These are phyloP conservation scores for Neurospora discreta DNA, from an alignment of 495 filamentous ascomycete species.

Conservation along the genomic window DNA sequence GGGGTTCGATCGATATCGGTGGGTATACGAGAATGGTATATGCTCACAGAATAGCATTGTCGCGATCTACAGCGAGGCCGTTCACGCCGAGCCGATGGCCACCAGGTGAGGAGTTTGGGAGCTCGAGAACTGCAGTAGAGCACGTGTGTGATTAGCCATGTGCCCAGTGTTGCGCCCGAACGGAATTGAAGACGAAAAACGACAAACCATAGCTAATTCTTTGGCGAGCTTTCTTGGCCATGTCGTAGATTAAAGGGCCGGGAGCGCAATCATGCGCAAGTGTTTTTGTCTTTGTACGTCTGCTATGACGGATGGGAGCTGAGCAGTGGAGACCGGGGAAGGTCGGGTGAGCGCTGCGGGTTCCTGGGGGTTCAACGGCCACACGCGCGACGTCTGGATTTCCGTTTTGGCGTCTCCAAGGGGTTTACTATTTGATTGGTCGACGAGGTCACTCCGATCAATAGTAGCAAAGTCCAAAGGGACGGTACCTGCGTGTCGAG, in stretches of 20 bases:
- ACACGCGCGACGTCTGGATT: neutral
- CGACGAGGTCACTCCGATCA: neutral
- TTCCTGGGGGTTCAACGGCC: neutral
- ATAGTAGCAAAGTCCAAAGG: neutral
- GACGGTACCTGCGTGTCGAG: neutral
- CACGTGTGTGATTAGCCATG: slow-evolving; percentile 1
- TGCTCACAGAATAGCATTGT: slow-evolving; percentile 77
- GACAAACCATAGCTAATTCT: slow-evolving; percentile 55
- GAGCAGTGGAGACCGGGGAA: neutral
- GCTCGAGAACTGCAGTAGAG: slow-evolving; percentile 65
- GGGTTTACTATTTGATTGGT: neutral
- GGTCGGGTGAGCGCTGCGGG: neutral
- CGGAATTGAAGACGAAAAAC: slow-evolving; percentile 2
- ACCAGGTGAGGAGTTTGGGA: slow-evolving; percentile 71
- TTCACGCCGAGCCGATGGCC: slow-evolving; percentile 93
- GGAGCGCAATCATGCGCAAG: slow-evolving; percentile 25
- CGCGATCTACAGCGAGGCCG: slow-evolving; percentile 75
- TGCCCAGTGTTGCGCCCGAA: neutral
- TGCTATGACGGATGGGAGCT: neutral
- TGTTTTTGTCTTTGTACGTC: neutral
- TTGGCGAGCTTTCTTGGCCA: slow-evolving; percentile 54
- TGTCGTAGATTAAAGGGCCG: slow-evolving; percentile 19
- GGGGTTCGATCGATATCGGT: neutral
- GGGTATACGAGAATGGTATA: slow-evolving; percentile 7
- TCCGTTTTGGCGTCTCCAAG: neutral